phyloP scores from a whole-genome alignment of 169 alveolate species.

The Amoebophrya sp. region DNA sequence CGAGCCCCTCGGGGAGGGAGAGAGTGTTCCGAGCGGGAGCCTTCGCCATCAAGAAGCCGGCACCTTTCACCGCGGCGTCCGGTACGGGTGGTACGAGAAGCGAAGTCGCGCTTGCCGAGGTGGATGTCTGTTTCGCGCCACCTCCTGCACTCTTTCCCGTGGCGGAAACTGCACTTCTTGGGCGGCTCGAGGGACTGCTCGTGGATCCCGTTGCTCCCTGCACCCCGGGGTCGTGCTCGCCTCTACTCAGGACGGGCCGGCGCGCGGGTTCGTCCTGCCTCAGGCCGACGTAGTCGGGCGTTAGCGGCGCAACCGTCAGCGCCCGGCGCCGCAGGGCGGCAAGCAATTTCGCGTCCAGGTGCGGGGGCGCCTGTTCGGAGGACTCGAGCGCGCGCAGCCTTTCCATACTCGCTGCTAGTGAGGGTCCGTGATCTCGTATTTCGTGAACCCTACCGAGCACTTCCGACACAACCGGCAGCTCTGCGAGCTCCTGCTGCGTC shows the following conservation, averaged over 20 bases:
- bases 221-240: neutral
- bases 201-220: neutral
- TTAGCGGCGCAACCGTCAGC: neutral
- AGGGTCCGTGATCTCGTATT: too few relatives aligned
- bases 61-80: neutral
- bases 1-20: too few relatives aligned
- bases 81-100: neutral
- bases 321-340: neutral
- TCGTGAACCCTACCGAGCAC: too few relatives aligned
- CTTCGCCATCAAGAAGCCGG: neutral
- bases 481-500: too few relatives aligned
- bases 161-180: too few relatives aligned
- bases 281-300: conserved; percentile 11
- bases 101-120: neutral
- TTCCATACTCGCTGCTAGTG: too few relatives aligned
- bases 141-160: neutral
- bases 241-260: too few relatives aligned
- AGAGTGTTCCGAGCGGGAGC: too few relatives aligned
- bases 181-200: neutral
- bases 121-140: neutral
- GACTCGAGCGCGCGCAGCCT: too few relatives aligned
- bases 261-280: neutral
- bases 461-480: too few relatives aligned
- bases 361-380: too few relatives aligned
- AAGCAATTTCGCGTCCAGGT: neutral